phyloP scores from a whole-genome alignment of 2,329 filamentous ascomycete genomes.

The Monilinia aucupariae region DNA sequence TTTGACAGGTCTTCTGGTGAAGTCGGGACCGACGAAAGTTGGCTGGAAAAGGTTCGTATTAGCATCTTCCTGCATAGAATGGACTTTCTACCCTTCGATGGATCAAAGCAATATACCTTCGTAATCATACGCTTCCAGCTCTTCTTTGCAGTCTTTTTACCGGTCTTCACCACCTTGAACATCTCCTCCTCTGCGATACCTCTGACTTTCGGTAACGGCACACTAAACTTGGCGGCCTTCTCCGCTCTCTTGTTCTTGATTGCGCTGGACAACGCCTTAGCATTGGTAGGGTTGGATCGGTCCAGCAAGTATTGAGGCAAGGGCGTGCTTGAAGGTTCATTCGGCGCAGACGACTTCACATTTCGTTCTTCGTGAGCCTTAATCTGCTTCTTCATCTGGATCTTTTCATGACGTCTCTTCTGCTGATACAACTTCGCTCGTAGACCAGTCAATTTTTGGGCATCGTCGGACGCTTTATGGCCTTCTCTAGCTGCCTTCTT shows the following conservation, averaged over 20 bases:
- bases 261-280: constrained; percentile 69
- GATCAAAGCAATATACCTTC: constrained; percentile 37
- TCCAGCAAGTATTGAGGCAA: constrained; percentile 92
- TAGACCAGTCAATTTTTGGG: constrained; percentile 87
- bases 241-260: constrained; percentile 95
- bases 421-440: constrained; percentile 90
- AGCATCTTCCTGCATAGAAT: background rate
- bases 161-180: constrained; percentile 95
- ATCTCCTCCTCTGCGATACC: constrained; percentile 95
- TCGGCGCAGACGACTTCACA: constrained; percentile 75
- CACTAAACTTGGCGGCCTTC: constrained; percentile 88
- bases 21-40: constrained; percentile 78
- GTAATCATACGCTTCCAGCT: constrained; percentile 63
- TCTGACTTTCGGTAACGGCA: constrained; percentile 88
- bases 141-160: constrained; percentile 81
- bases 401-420: constrained; percentile 95
- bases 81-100: background rate
- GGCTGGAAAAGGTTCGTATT: constrained; percentile 38
- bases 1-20: constrained; percentile 79
- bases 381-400: constrained; percentile 94
- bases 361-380: constrained; percentile 93
- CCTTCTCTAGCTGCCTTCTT: constrained; percentile 85
- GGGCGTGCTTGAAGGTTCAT: constrained; percentile 73
- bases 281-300: constrained; percentile 53
- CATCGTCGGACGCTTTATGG: constrained; percentile 82